A percentile compares a stretch with the other conserved stretches of the same genome.
phyloP scores from a whole-genome alignment of 2,329 filamentous ascomycete genomes.

The Ceratocystis destructans region DNA sequence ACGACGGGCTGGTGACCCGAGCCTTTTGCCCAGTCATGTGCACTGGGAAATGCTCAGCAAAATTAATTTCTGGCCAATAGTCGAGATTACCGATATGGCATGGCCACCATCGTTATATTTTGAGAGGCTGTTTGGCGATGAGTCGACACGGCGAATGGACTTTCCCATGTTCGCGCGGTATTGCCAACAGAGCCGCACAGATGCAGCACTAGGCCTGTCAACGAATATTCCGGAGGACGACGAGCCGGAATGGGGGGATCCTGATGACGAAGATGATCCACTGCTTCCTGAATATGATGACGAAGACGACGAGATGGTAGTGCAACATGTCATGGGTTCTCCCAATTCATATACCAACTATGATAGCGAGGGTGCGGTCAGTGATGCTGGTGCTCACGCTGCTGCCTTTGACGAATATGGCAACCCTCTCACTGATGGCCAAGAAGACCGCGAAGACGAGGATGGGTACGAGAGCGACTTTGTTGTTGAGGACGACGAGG shows the following conservation, averaged over 20 bases:
- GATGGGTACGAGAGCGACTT: conserved; percentile 16
- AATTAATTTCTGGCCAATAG: conserved; percentile 12
- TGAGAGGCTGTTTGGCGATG: conserved; percentile 1
- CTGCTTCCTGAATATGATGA: not conserved
- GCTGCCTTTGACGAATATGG: not conserved
- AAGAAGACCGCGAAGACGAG: not conserved
- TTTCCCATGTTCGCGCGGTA: conserved; percentile 5
- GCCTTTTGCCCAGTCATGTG: not conserved
- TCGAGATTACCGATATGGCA: not conserved
- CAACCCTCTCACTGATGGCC: not conserved
- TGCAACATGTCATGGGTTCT: not conserved
- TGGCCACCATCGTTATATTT: conserved; percentile 9
- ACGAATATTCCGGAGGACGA: not conserved
- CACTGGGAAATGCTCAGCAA: not conserved
- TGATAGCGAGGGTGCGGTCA: not conserved
- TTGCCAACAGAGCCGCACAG: not conserved
- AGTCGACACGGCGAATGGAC: not conserved
- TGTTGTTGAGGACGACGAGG: conserved; percentile 14
- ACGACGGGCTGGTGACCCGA: not conserved
- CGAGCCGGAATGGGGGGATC: not conserved
- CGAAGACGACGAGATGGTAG: not conserved
- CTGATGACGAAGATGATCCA: not conserved
- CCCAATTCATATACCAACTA: not conserved
- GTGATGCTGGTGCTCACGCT: not conserved
- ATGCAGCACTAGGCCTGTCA: not conserved